Conservation (phyloP, 371 early-diverging fungal genomes). For the Mucor saturninus region DNA sequence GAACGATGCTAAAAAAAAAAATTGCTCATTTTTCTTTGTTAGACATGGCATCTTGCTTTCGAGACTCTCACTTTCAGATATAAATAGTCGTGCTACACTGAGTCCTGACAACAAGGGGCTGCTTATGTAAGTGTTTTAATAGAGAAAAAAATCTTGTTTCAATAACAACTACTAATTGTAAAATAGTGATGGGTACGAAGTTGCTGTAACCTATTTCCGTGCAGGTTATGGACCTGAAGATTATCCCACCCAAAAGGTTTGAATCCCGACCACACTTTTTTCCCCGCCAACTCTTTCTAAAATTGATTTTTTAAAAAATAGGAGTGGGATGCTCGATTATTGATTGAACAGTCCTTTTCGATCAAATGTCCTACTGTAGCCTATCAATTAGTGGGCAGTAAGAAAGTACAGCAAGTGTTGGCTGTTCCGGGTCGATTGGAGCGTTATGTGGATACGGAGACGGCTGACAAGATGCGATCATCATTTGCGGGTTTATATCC, state of each 20-base stretch:
- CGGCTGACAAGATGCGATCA: constrained; percentile 64
- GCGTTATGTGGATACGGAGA: constrained; percentile 63
- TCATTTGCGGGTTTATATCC: constrained; percentile 93
- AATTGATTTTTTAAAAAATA: not conserved
- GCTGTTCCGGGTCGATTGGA: constrained; percentile 83
- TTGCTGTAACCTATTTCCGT: constrained; percentile 92
- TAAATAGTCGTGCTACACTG: constrained; percentile 60
- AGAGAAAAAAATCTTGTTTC: not conserved
- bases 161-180: constrained; percentile 41
- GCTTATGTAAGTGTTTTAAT: constrained; percentile 50
- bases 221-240: constrained; percentile 93
- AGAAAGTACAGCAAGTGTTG: constrained; percentile 95
- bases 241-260: constrained; percentile 56
- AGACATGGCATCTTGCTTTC: constrained; percentile 71
- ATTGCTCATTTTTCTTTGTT: constrained; percentile 7
- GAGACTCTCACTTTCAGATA: constrained; percentile 71
- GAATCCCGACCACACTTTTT: not conserved
- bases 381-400: constrained; percentile 94
- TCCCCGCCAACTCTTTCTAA: too few relatives aligned
- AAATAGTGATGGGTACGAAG: constrained; percentile 71
- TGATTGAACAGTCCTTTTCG: constrained; percentile 75
- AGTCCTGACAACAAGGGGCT: constrained; percentile 62
- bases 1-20: too few relatives aligned
- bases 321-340: constrained; percentile 34
- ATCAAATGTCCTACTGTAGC: constrained; percentile 92